These are phyloP conservation scores for Blastocystis sp. DNA, from an alignment of 352 stramenopile genomes.

Conservation along the genomic window DNA sequence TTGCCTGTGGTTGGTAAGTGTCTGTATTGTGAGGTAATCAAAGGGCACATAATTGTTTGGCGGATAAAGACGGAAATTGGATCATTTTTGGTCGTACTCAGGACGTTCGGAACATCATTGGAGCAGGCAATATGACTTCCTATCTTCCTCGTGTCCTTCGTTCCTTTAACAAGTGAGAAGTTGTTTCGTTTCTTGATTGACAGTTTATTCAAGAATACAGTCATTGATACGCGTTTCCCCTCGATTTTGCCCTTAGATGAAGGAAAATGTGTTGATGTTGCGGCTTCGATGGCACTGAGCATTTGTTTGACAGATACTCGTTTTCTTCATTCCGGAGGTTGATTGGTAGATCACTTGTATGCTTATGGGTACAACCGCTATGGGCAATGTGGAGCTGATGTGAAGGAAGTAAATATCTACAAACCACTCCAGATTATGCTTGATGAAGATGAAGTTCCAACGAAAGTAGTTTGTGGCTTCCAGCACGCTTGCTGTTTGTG, in stretches of 20 bases:
- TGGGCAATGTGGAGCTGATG: constrained; percentile 54
- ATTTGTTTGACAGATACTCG: constrained; percentile 36
- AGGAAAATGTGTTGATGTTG: constrained; percentile 22
- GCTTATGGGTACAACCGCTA: constrained; percentile 60
- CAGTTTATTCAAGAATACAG: constrained; percentile 61
- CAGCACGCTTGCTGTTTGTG: constrained; percentile 53
- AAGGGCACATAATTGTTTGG: constrained; percentile 49
- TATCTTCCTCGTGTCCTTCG: constrained; percentile 30
- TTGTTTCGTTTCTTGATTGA: background rate
- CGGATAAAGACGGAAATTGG: constrained; percentile 22
- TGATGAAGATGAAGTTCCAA: constrained; percentile 37
- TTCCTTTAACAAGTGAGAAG: constrained; percentile 46
- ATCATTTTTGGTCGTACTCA: constrained; percentile 62
- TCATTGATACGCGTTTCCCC: constrained; percentile 55
- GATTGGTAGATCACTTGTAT: constrained; percentile 48
- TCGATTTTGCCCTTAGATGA: constrained; percentile 52
- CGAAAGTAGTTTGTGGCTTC: constrained; percentile 42
- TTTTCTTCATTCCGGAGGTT: background rate
- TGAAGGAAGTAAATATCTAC: constrained; percentile 54
- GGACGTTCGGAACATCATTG: constrained; percentile 61
- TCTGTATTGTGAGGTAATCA: background rate
- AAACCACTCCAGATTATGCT: constrained; percentile 33
- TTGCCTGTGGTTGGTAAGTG: constrained; percentile 47
- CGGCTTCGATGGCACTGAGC: constrained; percentile 36
- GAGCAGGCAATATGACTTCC: constrained; percentile 54